Evolutionary conservation across 371 early-diverging fungal genomes (phyloP), one percentile per base, ranked within the genome.

Genomic region (Saksenaea vasiformis): DNA sequence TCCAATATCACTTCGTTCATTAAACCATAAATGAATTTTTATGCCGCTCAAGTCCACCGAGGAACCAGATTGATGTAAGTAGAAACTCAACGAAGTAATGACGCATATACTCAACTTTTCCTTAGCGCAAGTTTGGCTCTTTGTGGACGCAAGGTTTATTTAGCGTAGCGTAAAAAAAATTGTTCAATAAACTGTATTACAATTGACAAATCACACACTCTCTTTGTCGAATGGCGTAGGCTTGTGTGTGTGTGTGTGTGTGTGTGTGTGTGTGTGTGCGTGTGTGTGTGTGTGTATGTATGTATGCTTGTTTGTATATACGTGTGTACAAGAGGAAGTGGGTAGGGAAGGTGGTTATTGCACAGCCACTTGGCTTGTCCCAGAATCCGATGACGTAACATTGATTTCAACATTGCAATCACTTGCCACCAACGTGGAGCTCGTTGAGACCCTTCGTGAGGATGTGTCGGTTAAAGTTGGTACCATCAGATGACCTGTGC

Each of bases 401-500:
- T 47, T 47, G 51, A 47, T 47, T 22, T 47, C 51, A 9, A 47
- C 22, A 22, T 47, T 47, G 24, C 51, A 47, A 22, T 47, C 51
- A 5, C 51, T 47, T 5, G 51, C 51, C 3, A 47, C 51, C 24
- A 47, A 47, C 22, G 51, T 47, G 9, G 51, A 47, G 5, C 51
- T 47, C 1, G 51, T 47, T 22, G 51, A 47, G 9, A 47, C 51
- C 7, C 51, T n/a, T 11, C 51, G 51, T 10, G 51, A 47, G 2
- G 24, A 22, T 10, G 19, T 11, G 10, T 47, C 51, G 22, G 51
- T 10, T 10, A 47, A 22, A 19, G 53, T 27, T 24, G 79, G 79
- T 7, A 79, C 77, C 74, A 79, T 74, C 11, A 79, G 53, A 56
- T 74, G 70, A 8, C 77, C 77, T 1, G 67, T 47, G 2, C 66